Evolutionary conservation across 2,329 filamentous ascomycete genomes (phyloP).

Genomic region (Aspergillus neoniger): DNA sequence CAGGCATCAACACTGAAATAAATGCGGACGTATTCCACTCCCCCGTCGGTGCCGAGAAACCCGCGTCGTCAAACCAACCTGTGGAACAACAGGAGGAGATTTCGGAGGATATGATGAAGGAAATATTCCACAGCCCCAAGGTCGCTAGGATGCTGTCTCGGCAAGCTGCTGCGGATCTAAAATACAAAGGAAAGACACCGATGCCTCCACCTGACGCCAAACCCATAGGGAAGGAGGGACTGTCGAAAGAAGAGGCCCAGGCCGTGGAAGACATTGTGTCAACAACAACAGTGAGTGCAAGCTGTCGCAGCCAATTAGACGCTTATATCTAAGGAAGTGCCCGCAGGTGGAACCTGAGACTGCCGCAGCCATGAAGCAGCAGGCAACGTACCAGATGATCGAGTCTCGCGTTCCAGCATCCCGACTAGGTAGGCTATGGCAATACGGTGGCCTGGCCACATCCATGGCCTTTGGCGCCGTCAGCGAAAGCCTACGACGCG

Average conservation of each 20-base stretch:
- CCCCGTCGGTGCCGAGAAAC: constrained; percentile 25
- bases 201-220: background rate
- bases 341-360: constrained; percentile 19
- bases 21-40: constrained; percentile 60
- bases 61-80: constrained; percentile 1
- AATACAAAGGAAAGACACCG: background rate
- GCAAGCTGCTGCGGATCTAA: constrained; percentile 32
- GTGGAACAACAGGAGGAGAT: constrained; percentile 48
- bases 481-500: constrained; percentile 78
- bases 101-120: constrained; percentile 60
- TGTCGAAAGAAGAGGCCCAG: constrained; percentile 34
- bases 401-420: constrained; percentile 91
- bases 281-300: constrained; percentile 15
- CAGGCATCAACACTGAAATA: constrained; percentile 45
- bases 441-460: constrained; percentile 88
- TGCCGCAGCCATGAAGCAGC: constrained; percentile 27
- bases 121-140: constrained; percentile 63
- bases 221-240: constrained; percentile 38
- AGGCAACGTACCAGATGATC: constrained; percentile 66
- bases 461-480: constrained; percentile 95
- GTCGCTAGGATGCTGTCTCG: constrained; percentile 59
- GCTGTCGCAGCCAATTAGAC: background rate
- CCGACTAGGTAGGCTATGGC: constrained; percentile 84
- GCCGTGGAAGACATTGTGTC: constrained; percentile 18
- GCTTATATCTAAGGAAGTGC: constrained; percentile 9